These are phyloP conservation scores for Sedum album DNA, from an alignment of 164 flowering plant genomes.

Conservation along the genomic window DNA sequence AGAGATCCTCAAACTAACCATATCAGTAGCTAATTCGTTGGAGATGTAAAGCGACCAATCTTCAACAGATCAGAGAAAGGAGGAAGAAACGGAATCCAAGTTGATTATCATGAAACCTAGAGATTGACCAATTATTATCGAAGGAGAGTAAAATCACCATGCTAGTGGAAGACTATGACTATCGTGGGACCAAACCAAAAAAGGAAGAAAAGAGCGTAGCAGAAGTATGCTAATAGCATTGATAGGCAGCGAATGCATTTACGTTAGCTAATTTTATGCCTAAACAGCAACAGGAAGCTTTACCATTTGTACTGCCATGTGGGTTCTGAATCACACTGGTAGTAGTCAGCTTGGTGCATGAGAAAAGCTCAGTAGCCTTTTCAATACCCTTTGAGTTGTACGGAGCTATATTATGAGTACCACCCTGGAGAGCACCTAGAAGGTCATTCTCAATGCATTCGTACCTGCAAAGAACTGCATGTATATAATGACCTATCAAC, in stretches of 20 bases:
- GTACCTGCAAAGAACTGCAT: constrained; percentile 43
- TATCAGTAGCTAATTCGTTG: too few species aligned
- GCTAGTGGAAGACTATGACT: constrained; percentile 12
- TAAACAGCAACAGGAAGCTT: background rate
- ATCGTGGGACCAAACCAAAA: background rate
- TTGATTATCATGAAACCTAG: background rate
- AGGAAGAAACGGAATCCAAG: background rate
- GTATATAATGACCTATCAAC: background rate
- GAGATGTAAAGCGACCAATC: too few species aligned
- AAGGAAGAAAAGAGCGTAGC: background rate
- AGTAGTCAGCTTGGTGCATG: constrained; percentile 9
- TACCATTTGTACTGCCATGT: constrained; percentile 23
- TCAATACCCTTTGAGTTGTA: constrained; percentile 44
- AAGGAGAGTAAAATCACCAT: background rate
- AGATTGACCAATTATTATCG: background rate
- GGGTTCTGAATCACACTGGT: constrained; percentile 12
- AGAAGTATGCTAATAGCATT: background rate
- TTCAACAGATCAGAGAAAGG: too few species aligned
- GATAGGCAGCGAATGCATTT: background rate
- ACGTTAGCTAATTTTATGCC: background rate
- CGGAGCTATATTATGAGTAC: constrained; percentile 60
- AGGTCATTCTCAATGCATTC: constrained; percentile 83
- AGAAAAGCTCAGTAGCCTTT: constrained; percentile 5
- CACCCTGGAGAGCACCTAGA: constrained; percentile 48
- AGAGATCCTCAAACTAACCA: background rate